Evolutionary conservation across 1,139 yeast species (phyloP).

Genomic region (Lipomyces yarrowii): DNA sequence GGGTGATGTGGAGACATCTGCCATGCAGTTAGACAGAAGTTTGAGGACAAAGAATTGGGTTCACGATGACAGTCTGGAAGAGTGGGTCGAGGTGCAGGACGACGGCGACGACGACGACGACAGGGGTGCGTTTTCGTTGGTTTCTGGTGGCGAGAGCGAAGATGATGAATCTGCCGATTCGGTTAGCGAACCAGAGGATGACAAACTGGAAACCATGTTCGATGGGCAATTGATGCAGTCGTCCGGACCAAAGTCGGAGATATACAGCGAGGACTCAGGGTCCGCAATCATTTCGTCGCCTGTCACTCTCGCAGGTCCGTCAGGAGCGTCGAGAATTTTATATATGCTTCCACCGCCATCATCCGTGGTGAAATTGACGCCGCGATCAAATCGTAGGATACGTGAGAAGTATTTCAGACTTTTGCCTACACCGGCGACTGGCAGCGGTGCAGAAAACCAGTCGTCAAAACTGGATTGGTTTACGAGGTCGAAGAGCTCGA

Average conservation of each 20-base stretch:
- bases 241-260: neutral
- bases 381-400: slow-evolving; percentile 14
- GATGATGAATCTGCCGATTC: slow-evolving; percentile 5
- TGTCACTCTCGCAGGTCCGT: neutral
- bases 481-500: neutral
- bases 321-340: neutral
- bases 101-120: neutral
- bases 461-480: neutral
- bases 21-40: slow-evolving; percentile 11
- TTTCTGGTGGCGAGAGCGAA: neutral
- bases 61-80: slow-evolving; percentile 21
- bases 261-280: neutral
- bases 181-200: neutral
- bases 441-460: neutral
- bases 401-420: slow-evolving; percentile 18
- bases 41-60: slow-evolving; percentile 17
- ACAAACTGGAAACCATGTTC: neutral
- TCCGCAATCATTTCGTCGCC: neutral
- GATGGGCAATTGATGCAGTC: neutral
- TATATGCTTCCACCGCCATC: slow-evolving; percentile 12
- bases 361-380: slow-evolving; percentile 19
- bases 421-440: slow-evolving; percentile 19
- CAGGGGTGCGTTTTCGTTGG: neutral
- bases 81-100: slow-evolving; percentile 21
- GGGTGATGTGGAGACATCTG: slow-evolving; percentile 16